A percentile compares a stretch with the other conserved stretches of the same genome.
These are phyloP conservation scores for Solanum commersonii DNA, from an alignment of 257 asterid genomes.

Conservation along the genomic window DNA sequence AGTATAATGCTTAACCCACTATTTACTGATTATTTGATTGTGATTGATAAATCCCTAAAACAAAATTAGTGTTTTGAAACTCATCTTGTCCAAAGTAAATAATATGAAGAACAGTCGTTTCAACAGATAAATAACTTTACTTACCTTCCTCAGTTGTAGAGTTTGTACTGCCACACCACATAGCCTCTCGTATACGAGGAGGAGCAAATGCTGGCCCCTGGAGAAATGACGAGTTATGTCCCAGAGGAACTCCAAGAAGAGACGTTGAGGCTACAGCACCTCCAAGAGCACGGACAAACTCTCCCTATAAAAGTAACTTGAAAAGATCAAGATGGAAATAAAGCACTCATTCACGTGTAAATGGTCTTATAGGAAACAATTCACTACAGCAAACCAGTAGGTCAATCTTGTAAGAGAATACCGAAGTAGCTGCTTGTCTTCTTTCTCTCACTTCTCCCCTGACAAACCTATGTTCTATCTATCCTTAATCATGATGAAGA, in stretches of 20 bases:
- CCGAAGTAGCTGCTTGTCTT: neutral
- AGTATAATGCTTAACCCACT: neutral
- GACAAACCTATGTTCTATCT: neutral
- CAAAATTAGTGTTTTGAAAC: neutral
- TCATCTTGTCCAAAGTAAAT: neutral
- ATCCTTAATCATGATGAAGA: neutral
- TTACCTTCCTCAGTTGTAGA: slow-evolving; percentile 94
- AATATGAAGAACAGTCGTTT: neutral
- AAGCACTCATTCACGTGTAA: neutral
- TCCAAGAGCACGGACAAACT: slow-evolving; percentile 86
- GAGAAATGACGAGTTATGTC: slow-evolving; percentile 96
- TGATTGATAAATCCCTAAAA: neutral
- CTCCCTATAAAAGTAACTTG: slow-evolving; percentile 49
- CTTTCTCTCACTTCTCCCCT: neutral
- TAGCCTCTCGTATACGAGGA: slow-evolving; percentile 98
- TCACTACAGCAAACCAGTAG: neutral
- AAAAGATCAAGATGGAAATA: neutral
- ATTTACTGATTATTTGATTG: neutral
- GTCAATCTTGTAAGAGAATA: neutral
- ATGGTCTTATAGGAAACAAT: neutral
- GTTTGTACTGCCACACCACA: slow-evolving; percentile 99
- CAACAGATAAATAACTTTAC: neutral
- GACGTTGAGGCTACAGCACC: slow-evolving; percentile 71
- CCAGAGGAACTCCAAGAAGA: slow-evolving; percentile 96
- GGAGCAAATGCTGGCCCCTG: slow-evolving; percentile 99